Percentiles rank a stretch among this genome's conserved stretches.
Evolutionary conservation across 2,329 filamentous ascomycete species (phyloP).

Genomic region (Emergomyces orientalis): DNA sequence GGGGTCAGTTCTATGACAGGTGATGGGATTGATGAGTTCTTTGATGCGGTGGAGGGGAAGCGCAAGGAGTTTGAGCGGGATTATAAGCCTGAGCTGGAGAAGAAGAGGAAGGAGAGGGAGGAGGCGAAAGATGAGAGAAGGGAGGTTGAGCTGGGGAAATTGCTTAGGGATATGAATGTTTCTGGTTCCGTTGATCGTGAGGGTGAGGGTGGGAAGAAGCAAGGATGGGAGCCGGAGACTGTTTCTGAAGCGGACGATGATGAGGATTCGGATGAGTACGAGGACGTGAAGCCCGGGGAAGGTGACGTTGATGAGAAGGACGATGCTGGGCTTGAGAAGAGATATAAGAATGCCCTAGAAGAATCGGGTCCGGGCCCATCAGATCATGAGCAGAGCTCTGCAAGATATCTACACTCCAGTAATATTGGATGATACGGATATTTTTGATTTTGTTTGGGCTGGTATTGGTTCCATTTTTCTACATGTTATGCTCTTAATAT

Average conservation of each 20-base stretch:
- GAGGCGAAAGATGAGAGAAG: constrained; percentile 61
- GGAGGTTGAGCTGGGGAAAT: constrained; percentile 75
- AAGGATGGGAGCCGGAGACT: constrained; percentile 32
- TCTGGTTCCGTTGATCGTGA: constrained; percentile 18
- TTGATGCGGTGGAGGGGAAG: constrained; percentile 79
- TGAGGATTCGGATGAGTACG: constrained; percentile 41
- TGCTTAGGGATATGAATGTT: constrained; percentile 88
- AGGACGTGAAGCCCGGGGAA: constrained; percentile 45
- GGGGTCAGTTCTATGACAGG: constrained; percentile 90
- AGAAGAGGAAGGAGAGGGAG: constrained; percentile 64
- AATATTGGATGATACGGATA: constrained; percentile 23
- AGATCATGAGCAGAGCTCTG: constrained; percentile 44
- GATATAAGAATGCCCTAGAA: constrained; percentile 67
- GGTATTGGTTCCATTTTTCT: neutral
- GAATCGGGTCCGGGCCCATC: constrained; percentile 40
- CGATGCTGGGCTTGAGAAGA: constrained; percentile 58
- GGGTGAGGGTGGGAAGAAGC: constrained; percentile 20
- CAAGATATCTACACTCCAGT: constrained; percentile 39
- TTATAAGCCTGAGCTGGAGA: constrained; percentile 86
- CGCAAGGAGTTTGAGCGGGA: constrained; percentile 78
- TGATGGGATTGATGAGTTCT: constrained; percentile 86
- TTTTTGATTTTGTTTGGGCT: neutral
- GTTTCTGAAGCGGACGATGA: constrained; percentile 45
- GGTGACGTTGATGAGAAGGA: constrained; percentile 38
- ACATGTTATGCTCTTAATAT: neutral